A percentile compares a stretch with the other conserved stretches of the same genome.
phyloP scores from a whole-genome alignment of 2,329 filamentous ascomycete genomes.

The Sporothrix brasiliensis region DNA sequence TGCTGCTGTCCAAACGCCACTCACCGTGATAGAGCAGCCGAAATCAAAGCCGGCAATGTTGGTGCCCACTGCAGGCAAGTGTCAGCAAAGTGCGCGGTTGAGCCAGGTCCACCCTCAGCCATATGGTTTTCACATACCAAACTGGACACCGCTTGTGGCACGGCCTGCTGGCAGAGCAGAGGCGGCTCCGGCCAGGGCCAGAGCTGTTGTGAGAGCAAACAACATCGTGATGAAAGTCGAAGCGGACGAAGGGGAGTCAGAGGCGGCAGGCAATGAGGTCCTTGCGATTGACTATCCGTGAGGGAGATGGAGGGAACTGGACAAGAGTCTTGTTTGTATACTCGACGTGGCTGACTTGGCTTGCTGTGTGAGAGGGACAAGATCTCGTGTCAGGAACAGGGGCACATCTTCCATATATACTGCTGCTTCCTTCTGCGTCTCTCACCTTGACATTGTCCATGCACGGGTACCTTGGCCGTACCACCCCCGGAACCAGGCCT shows the following conservation, averaged over 20 bases:
- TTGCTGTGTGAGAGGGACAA: not conserved
- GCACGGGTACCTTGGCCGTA: too few relatives aligned
- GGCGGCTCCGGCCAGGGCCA: conserved; percentile 24
- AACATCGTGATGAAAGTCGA: conserved; percentile 15
- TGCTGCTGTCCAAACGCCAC: not conserved
- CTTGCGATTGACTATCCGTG: not conserved
- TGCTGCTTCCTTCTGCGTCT: not conserved
- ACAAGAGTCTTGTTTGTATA: not conserved
- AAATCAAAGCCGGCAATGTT: conserved; percentile 53
- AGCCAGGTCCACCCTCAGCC: too few relatives aligned
- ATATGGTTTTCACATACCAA: conserved; percentile 3
- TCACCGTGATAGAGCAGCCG: conserved; percentile 44
- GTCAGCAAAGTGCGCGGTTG: not conserved
- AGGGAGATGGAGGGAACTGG: not conserved
- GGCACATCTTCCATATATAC: not conserved
- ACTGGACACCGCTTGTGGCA: conserved; percentile 18
- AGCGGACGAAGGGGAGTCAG: not conserved
- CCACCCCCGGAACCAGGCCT: not conserved
- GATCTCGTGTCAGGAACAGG: not conserved
- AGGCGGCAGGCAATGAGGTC: not conserved
- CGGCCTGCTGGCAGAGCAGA: conserved; percentile 20
- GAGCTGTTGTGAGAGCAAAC: not conserved
- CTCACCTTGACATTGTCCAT: not conserved
- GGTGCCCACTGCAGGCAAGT: conserved; percentile 19
- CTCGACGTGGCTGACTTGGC: not conserved